Conservation (phyloP, 2,329 filamentous ascomycete species). For the Emydomyces testavorans region DNA sequence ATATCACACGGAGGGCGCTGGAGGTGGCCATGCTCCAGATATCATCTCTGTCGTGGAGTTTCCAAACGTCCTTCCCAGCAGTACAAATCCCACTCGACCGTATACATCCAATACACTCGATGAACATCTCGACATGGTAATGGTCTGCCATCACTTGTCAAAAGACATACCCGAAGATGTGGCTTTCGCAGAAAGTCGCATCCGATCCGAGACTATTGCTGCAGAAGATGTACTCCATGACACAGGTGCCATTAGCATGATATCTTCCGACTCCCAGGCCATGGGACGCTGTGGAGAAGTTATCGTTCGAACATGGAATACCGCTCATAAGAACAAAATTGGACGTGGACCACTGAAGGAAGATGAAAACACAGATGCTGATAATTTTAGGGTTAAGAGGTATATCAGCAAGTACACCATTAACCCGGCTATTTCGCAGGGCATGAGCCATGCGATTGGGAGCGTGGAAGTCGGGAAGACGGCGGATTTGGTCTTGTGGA, state of each 20-base stretch:
- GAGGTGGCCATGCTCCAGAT: conserved; percentile 87
- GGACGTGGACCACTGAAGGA: conserved; percentile 67
- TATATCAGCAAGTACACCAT: conserved; percentile 95
- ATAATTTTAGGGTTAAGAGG: conserved; percentile 84
- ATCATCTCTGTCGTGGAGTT: conserved; percentile 91
- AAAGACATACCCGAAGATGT: conserved; percentile 92
- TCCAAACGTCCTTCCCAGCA: conserved; percentile 75
- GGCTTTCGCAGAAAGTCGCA: conserved; percentile 86
- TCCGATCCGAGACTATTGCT: conserved; percentile 90
- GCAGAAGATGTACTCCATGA: conserved; percentile 95
- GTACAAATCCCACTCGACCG: conserved; percentile 83
- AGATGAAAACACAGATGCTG: conserved; percentile 65
- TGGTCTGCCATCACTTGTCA: conserved; percentile 92
- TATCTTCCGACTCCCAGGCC: conserved; percentile 88
- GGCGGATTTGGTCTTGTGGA: conserved; percentile 82
- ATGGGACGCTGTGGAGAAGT: conserved; percentile 97
- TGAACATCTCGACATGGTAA: conserved; percentile 95
- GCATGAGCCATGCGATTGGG: conserved; percentile 76
- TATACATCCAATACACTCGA: conserved; percentile 88
- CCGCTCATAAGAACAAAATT: conserved; percentile 88
- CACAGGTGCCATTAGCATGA: conserved; percentile 91
- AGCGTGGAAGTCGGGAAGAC: conserved; percentile 81
- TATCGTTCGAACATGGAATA: conserved; percentile 87
- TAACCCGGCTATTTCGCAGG: conserved; percentile 84
- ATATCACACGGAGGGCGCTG: conserved; percentile 92